Conservation (phyloP, 2,329 filamentous ascomycete genomes). For the Aspergillus jensenii region DNA sequence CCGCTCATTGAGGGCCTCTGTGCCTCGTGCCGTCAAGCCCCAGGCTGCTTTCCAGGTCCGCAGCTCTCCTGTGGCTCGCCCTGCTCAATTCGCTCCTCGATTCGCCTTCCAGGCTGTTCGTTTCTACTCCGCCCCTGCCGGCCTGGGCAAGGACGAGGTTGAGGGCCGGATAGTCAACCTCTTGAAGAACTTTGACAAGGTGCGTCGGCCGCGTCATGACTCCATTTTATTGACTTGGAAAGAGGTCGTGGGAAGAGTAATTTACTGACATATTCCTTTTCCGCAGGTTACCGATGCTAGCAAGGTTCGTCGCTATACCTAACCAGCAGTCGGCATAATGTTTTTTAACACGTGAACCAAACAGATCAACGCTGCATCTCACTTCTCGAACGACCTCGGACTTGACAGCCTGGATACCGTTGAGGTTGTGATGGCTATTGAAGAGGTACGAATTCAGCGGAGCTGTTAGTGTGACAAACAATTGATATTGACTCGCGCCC, state of each 20-base stretch:
- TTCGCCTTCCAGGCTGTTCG: slow-evolving; percentile 69
- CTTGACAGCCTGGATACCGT: slow-evolving; percentile 97
- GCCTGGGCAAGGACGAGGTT: slow-evolving; percentile 79
- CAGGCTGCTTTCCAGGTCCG: slow-evolving; percentile 61
- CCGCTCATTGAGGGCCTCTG: slow-evolving; percentile 66
- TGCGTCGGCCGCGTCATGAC: slow-evolving; percentile 41
- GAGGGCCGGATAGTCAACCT: slow-evolving; percentile 90
- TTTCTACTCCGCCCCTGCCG: slow-evolving; percentile 81
- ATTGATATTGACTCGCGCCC: slow-evolving; percentile 15
- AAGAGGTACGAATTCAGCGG: slow-evolving; percentile 67
- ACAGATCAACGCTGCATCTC: slow-evolving; percentile 77
- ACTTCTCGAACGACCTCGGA: slow-evolving; percentile 97
- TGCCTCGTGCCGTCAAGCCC: slow-evolving; percentile 53
- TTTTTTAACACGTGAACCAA: slow-evolving; percentile 22
- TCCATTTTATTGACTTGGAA: background rate
- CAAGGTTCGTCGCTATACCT: slow-evolving; percentile 33
- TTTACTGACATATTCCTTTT: slow-evolving; percentile 15
- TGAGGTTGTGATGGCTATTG: slow-evolving; percentile 99
- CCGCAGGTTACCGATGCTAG: slow-evolving; percentile 38
- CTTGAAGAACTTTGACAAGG: slow-evolving; percentile 97
- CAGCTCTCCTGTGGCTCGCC: slow-evolving; percentile 61
- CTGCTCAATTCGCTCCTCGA: slow-evolving; percentile 61
- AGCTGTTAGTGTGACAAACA: slow-evolving; percentile 7
- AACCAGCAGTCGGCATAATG: background rate
- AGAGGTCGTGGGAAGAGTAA: background rate